Evolutionary conservation across 225 moss, liverwort and hornwort genomes (phyloP).

Genomic region (Polytrichum commune): DNA sequence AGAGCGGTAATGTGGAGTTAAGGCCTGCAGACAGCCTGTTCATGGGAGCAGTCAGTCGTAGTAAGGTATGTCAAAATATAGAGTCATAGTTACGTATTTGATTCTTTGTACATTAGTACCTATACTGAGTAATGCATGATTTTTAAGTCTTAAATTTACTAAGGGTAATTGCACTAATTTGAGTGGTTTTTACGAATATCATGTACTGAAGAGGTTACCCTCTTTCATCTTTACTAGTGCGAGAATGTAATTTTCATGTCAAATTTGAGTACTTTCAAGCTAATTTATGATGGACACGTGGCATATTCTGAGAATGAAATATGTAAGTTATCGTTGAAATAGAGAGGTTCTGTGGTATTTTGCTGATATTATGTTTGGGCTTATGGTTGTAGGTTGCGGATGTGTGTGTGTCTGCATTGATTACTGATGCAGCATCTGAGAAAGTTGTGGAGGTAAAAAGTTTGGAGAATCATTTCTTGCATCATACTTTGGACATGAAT

Average conservation of each 20-base stretch:
- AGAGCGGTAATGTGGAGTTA: conserved; percentile 58
- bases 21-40: conserved; percentile 81
- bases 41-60: conserved; percentile 70
- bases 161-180: too few species aligned
- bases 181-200: too few species aligned
- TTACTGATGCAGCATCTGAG: conserved; percentile 72
- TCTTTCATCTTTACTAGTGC: too few species aligned
- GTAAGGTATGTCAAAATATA: conserved; percentile 39
- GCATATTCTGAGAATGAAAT: not conserved
- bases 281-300: too few species aligned
- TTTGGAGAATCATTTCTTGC: not conserved
- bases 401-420: conserved; percentile 58
- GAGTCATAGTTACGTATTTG: not conserved
- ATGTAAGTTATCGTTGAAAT: not conserved
- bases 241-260: too few species aligned
- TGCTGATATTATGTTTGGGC: not conserved
- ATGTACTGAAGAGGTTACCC: too few species aligned
- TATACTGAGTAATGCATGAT: not conserved
- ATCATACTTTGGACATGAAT: not conserved
- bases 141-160: not conserved
- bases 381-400: conserved; percentile 69
- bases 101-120: not conserved
- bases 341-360: not conserved
- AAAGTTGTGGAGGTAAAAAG: conserved; percentile 79
- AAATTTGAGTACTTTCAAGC: too few species aligned